These are phyloP conservation scores for Lyophyllum semitale DNA, from an alignment of 768 basidiomycete species.

Conservation along the genomic window DNA sequence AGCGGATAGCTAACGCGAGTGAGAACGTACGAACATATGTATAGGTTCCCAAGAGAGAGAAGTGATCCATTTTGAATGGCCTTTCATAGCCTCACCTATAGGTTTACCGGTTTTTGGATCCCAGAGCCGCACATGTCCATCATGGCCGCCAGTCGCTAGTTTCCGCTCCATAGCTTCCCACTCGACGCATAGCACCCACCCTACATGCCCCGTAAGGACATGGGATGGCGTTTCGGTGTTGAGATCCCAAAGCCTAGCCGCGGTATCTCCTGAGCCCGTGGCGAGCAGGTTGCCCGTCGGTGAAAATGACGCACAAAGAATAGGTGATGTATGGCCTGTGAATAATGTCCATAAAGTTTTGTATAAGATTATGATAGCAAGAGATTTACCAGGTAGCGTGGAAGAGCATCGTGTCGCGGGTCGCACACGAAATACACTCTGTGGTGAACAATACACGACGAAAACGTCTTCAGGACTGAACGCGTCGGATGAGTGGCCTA, in stretches of 20 bases:
- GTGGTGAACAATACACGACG: slow-evolving; percentile 87
- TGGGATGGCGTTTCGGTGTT: slow-evolving; percentile 91
- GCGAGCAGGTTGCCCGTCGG: slow-evolving; percentile 90
- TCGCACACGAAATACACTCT: slow-evolving; percentile 92
- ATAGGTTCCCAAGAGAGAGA: slow-evolving; percentile 96
- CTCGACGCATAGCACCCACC: slow-evolving; percentile 96
- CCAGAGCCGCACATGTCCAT: slow-evolving; percentile 92
- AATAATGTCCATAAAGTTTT: slow-evolving; percentile 1
- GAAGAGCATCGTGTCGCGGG: slow-evolving; percentile 94
- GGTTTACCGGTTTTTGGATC: slow-evolving; percentile 90
- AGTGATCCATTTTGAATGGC: slow-evolving; percentile 96
- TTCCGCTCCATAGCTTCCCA: slow-evolving; percentile 94
- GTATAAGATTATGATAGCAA: neutral
- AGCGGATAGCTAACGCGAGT: slow-evolving; percentile 3
- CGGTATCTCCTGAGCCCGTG: slow-evolving; percentile 94
- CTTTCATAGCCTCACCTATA: slow-evolving; percentile 85
- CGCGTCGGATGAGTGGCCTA: slow-evolving; percentile 67
- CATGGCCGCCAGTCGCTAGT: slow-evolving; percentile 92
- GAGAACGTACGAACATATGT: slow-evolving; percentile 59
- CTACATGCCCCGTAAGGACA: slow-evolving; percentile 84
- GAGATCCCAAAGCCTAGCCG: slow-evolving; percentile 92
- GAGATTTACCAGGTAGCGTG: slow-evolving; percentile 72
- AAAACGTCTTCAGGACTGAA: slow-evolving; percentile 89
- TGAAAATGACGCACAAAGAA: slow-evolving; percentile 93
- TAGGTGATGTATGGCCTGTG: slow-evolving; percentile 87